A percentile compares a stretch with the other conserved stretches of the same genome.
These are phyloP conservation scores for Moricandia moricandioides DNA, from an alignment of 345 rosid species.

Conservation along the genomic window DNA sequence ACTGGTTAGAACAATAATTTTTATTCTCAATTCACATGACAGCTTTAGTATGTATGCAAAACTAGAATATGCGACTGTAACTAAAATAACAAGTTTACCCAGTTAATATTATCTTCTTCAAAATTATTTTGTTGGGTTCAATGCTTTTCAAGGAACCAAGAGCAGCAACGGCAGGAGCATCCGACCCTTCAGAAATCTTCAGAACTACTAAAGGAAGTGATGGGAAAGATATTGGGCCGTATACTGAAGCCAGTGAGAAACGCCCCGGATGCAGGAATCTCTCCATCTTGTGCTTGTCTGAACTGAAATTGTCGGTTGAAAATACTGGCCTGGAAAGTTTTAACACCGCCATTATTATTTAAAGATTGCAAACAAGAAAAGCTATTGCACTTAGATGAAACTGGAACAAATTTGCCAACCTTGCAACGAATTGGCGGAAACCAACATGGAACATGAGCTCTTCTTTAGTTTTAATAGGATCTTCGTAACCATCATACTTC, in stretches of 20 bases:
- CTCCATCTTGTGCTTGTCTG: slow-evolving; percentile 93
- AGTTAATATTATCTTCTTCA: slow-evolving; percentile 85
- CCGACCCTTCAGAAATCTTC: slow-evolving; percentile 50
- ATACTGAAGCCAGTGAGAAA: slow-evolving; percentile 76
- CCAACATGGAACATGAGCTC: slow-evolving; percentile 90
- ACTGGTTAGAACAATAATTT: neutral
- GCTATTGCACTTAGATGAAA: slow-evolving; percentile 1
- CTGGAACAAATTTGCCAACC: slow-evolving; percentile 72
- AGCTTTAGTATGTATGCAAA: too few relatives aligned
- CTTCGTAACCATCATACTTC: slow-evolving; percentile 71
- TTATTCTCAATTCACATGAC: too few relatives aligned
- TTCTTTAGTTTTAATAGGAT: slow-evolving; percentile 88
- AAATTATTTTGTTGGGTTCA: slow-evolving; percentile 74
- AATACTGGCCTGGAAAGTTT: slow-evolving; percentile 70
- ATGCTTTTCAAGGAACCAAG: slow-evolving; percentile 83
- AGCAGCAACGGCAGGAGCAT: slow-evolving; percentile 67
- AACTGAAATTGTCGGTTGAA: slow-evolving; percentile 68
- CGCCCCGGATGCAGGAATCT: slow-evolving; percentile 85
- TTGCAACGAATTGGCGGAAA: slow-evolving; percentile 86
- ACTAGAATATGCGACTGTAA: too few relatives aligned
- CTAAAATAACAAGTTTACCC: slow-evolving; percentile 50
- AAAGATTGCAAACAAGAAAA: slow-evolving; percentile 12
- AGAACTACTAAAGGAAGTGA: slow-evolving; percentile 78
- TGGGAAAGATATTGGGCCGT: slow-evolving; percentile 83
- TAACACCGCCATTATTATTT: neutral